Evolutionary conservation across 352 stramenopile species (phyloP).

Genomic region (Pythium insidiosum): DNA sequence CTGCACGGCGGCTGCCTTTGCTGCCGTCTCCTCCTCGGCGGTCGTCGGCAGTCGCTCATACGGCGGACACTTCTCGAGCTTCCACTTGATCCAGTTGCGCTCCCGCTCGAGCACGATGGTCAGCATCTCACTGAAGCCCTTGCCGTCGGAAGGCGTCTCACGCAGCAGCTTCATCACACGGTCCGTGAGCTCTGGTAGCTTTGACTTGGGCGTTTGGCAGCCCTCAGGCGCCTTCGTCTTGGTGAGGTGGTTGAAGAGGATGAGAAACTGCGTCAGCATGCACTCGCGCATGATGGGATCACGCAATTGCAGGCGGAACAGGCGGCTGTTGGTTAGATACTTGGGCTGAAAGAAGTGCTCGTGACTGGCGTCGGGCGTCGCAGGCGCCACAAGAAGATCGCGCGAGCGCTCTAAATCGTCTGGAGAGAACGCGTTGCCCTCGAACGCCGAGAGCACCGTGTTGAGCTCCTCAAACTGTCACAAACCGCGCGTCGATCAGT

Average conservation of each 20-base stretch:
- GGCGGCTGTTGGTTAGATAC: slow-evolving; percentile 88
- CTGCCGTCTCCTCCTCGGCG: slow-evolving; percentile 10
- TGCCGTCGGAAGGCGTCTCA: slow-evolving; percentile 79
- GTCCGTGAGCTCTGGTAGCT: slow-evolving; percentile 50
- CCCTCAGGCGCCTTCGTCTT: slow-evolving; percentile 44
- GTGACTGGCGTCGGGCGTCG: slow-evolving; percentile 15
- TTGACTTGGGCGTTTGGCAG: slow-evolving; percentile 44
- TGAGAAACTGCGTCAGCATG: slow-evolving; percentile 85
- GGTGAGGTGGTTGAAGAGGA: slow-evolving; percentile 68
- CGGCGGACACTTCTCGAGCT: slow-evolving; percentile 77
- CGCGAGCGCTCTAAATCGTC: slow-evolving; percentile 67
- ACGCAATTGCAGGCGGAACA: slow-evolving; percentile 86
- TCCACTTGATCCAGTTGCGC: slow-evolving; percentile 89
- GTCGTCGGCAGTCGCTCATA: slow-evolving; percentile 53
- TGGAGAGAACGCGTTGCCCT: slow-evolving; percentile 79
- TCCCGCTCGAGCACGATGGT: slow-evolving; percentile 80
- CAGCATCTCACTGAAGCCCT: slow-evolving; percentile 87
- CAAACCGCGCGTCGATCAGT: background rate
- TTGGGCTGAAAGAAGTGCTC: slow-evolving; percentile 90
- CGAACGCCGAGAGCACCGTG: slow-evolving; percentile 71
- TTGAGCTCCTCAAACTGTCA: slow-evolving; percentile 69
- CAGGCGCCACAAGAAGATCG: slow-evolving; percentile 25
- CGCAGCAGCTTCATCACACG: slow-evolving; percentile 74
- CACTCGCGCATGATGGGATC: slow-evolving; percentile 86
- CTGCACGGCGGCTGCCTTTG: slow-evolving; percentile 12